These are phyloP conservation scores for Xylariaceae sp. DNA, from an alignment of 2,329 filamentous ascomycete genomes.

Conservation along the genomic window DNA sequence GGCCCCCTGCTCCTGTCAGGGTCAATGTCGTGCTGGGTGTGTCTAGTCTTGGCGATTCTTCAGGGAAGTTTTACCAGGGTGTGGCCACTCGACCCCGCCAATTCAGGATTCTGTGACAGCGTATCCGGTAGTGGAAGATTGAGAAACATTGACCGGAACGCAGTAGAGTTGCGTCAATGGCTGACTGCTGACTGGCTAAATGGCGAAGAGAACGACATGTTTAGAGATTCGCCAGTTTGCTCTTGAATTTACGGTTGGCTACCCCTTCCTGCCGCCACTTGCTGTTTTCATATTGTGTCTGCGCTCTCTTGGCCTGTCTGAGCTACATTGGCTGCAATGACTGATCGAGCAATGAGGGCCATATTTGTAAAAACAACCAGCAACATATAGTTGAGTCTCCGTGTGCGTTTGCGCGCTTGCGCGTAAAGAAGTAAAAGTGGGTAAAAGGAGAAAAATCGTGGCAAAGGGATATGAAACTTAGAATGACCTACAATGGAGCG, in stretches of 20 bases:
- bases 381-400: no score
- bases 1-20: conserved; percentile 9
- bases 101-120: conserved; percentile 20
- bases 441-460: conserved; percentile 1
- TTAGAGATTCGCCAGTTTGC: no score
- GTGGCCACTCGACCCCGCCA: conserved; percentile 32
- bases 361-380: no score
- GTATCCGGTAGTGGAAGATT: background rate
- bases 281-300: no score
- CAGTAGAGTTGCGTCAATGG: conserved; percentile 24
- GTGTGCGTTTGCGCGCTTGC: conserved; percentile 16
- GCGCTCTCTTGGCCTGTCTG: no score
- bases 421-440: background rate
- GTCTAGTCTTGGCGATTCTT: conserved; percentile 24
- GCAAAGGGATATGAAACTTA: conserved; percentile 30
- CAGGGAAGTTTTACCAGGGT: conserved; percentile 23
- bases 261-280: background rate
- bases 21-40: conserved; percentile 20
- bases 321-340: background rate
- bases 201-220: background rate
- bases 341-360: background rate
- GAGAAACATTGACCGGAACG: conserved; percentile 9
- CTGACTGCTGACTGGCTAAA: conserved; percentile 3
- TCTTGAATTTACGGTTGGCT: background rate
- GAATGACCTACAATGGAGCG: conserved; percentile 44